Evolutionary conservation across 441 rosid genomes (phyloP), one percentile per base, ranked within the genome.

Genomic region (Geranium incanum): DNA sequence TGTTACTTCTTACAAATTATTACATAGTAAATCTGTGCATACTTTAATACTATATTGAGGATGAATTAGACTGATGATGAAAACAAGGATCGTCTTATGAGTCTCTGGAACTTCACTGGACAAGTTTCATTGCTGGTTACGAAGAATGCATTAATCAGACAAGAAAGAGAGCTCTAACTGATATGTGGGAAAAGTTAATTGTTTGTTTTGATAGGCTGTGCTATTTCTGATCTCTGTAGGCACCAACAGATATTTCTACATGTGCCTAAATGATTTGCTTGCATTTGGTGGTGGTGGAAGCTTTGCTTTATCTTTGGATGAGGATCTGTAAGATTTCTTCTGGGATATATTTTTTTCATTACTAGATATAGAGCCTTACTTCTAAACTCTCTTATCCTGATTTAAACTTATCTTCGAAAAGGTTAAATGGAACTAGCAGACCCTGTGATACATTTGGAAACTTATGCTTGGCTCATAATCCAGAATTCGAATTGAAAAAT

Each of bases 221-320:
- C 28, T 66, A 9, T 70, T 43, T 62, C 37, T 60, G 28, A 18
- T 67, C 28, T 33, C 52, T 77, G 65, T 74, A 95, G 97, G 99
- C 82, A 94, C 90, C 77, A 95, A 95, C 81, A 86, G 96, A 66
- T 95, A 90, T 78, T 95, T 87, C 69, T 86, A 74, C 79, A 82
- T 92, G 83, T 95, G 99, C 77, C 69, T 90, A 89, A 89, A 85
- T 76, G 97, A 95, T 80, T 81, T 89, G 62, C 81, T 95, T 71
- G 97, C 96, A 5, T 80, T 92, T 67, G 97, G 97, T 48, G 97
- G 99, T 55, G 98, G 95, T 41, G 87, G 91, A 75, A 84, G 82
- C 87, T 92, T 87, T 74, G 96, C 97, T 60, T 77, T 95, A 81
- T 70, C 86, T 74, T 79, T 95, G 79, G 96, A 90, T 71, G 96